Percentiles rank a stretch among this genome's conserved stretches.
Conservation (phyloP, 371 early-diverging fungal species). For the Mucor mucedo region DNA sequence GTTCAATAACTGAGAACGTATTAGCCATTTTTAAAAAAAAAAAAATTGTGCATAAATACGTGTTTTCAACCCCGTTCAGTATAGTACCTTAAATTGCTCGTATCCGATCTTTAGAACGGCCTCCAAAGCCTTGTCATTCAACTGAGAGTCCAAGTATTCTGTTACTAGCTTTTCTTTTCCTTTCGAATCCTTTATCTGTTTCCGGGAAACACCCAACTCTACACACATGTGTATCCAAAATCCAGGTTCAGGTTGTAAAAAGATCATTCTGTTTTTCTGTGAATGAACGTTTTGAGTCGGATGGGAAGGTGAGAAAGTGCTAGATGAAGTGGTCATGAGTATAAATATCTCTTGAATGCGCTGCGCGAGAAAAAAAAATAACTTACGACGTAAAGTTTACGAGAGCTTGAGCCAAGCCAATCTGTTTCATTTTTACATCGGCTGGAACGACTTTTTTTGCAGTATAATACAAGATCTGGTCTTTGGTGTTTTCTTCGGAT, state of each 20-base stretch:
- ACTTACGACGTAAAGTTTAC: conserved; percentile 78
- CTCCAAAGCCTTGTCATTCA: conserved; percentile 62
- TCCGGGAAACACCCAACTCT: conserved; percentile 58
- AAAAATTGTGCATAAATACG: too few relatives aligned
- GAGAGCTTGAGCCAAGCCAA: conserved; percentile 82
- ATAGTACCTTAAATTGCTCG: conserved; percentile 64
- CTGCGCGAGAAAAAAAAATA: background rate
- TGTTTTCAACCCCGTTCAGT: background rate
- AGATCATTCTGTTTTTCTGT: conserved; percentile 70
- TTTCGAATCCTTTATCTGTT: conserved; percentile 57
- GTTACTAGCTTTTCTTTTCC: conserved; percentile 63
- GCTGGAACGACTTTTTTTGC: conserved; percentile 73
- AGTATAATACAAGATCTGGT: conserved; percentile 81
- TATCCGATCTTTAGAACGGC: conserved; percentile 61
- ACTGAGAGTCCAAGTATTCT: conserved; percentile 65
- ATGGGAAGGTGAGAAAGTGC: conserved; percentile 68
- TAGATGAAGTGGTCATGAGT: conserved; percentile 22
- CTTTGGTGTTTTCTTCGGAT: conserved; percentile 71
- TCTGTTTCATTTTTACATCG: conserved; percentile 81
- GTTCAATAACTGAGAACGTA: conserved; percentile 36
- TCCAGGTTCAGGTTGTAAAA: conserved; percentile 73
- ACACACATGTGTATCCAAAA: conserved; percentile 81
- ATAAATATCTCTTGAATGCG: background rate
- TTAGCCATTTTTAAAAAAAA: background rate
- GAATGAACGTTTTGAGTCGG: conserved; percentile 75